Evolutionary conservation across 2,329 filamentous ascomycete genomes (phyloP).

Genomic region (Aquanectria penicillioides): DNA sequence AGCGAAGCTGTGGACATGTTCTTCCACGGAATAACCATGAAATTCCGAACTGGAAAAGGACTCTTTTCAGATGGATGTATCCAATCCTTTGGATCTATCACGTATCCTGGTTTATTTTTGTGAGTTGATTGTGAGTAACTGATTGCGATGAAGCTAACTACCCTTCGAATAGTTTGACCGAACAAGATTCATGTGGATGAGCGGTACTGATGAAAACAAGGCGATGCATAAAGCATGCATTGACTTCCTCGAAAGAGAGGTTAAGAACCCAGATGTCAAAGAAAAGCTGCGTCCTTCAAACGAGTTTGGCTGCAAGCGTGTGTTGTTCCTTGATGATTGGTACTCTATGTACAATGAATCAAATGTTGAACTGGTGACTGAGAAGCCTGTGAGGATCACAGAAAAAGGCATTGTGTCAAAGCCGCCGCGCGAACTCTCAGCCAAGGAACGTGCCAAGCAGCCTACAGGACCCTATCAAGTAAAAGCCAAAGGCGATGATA

Average conservation of each 20-base stretch:
- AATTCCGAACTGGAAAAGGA: background rate
- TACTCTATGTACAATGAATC: constrained; percentile 9
- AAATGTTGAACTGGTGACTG: constrained; percentile 11
- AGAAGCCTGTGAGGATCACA: constrained; percentile 2
- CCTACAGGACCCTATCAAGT: constrained; percentile 2
- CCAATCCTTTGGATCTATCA: constrained; percentile 7
- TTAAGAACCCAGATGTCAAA: background rate
- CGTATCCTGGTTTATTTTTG: constrained; percentile 1
- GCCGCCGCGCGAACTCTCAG: background rate
- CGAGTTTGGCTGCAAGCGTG: constrained; percentile 11
- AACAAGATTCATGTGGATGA: constrained; percentile 4
- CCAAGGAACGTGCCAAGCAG: background rate
- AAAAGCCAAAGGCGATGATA: background rate
- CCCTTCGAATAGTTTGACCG: background rate
- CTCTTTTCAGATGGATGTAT: background rate
- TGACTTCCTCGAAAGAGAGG: constrained; percentile 6
- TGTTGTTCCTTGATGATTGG: constrained; percentile 7
- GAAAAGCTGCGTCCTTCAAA: background rate
- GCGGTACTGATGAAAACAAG: background rate
- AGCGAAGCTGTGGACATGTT: constrained; percentile 5
- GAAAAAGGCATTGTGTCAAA: background rate
- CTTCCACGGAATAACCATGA: background rate
- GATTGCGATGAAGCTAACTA: background rate
- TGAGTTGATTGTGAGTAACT: background rate
- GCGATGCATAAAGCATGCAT: constrained; percentile 7